Conservation (phyloP, 768 basidiomycete species). For the Candolleomyces eurysporus region DNA sequence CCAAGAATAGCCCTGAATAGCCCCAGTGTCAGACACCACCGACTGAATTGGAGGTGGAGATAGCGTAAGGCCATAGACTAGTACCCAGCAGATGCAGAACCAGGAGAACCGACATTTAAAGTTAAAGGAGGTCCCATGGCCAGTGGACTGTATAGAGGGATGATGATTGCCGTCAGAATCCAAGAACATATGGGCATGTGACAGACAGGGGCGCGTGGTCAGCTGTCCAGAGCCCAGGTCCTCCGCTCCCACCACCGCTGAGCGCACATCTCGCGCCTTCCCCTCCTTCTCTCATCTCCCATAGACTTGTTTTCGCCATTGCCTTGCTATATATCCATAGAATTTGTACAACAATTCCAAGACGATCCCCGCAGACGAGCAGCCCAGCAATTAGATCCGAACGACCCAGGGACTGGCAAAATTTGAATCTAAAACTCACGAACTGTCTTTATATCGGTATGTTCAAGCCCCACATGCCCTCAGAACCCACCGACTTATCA, state of each 20-base stretch:
- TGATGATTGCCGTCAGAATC: conserved; percentile 1
- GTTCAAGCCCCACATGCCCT: background rate
- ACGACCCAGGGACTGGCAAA: background rate
- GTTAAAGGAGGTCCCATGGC: conserved; percentile 1
- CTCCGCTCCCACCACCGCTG: conserved; percentile 6
- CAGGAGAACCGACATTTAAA: background rate
- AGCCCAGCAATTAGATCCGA: conserved; percentile 7
- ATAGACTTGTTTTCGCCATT: conserved; percentile 7
- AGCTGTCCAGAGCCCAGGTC: conserved; percentile 4
- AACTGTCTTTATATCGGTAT: conserved; percentile 1
- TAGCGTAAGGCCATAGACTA: background rate
- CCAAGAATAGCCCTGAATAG: background rate
- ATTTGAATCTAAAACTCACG: background rate
- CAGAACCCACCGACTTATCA: too few species aligned
- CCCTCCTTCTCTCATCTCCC: conserved; percentile 1
- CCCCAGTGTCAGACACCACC: background rate
- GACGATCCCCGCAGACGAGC: background rate
- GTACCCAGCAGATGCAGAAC: background rate
- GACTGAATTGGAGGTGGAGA: background rate
- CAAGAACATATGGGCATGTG: conserved; percentile 7
- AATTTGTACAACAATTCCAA: conserved; percentile 2
- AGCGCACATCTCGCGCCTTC: background rate
- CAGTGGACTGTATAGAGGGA: background rate
- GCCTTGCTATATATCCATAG: conserved; percentile 3
- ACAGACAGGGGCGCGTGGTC: conserved; percentile 8